Base-by-base conservation (phyloP, 768 basidiomycete genomes). In the Podaxis mareebaensis region DNA sequence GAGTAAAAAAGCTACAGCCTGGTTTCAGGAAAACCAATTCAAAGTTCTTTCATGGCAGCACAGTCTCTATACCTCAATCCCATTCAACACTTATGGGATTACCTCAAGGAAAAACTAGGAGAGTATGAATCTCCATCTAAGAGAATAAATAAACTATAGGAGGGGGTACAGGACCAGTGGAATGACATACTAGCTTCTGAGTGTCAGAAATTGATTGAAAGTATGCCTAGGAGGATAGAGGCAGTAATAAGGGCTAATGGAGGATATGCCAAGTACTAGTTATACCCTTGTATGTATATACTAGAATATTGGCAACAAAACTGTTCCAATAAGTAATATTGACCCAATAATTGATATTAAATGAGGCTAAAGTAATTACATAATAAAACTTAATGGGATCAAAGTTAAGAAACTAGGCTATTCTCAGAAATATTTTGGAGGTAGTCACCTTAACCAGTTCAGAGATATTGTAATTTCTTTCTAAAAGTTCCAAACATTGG, bases 21-120 rank as follows among this genome's bases (percentile, higher is more conserved):
- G 71, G 70, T 28, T 72, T 79, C 53, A 56, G 13, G 61, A 74
- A 17, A 61, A 76, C 44, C 28, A 71, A 38, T 59, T 76, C 33
- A 20, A 60, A 20, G 57, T 66, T n/a, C 58, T n/a, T n/a, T n/a
- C n/a, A n/a, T n/a, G n/a, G n/a, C n/a, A n/a, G n/a, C n/a, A n/a
- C n/a, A n/a, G n/a, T n/a, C n/a, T n/a, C n/a, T n/a, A n/a, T n/a
- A n/a, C n/a, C n/a, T n/a, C n/a, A n/a, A n/a, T n/a, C n/a, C n/a
- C n/a, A n/a, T n/a, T n/a, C n/a, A n/a, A n/a, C n/a, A n/a, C n/a
- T n/a, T n/a, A n/a, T n/a, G n/a, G n/a, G n/a, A n/a, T n/a, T n/a
- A n/a, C n/a, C n/a, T n/a, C n/a, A n/a, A n/a, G n/a, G n/a, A n/a
- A n/a, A 12, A 54, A 13, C 42, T 58, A 12, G 26, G 8, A 49